Evolutionary conservation across 2,329 filamentous ascomycete species (phyloP), one percentile per base, ranked within the genome.

Genomic region (Aspergillus fumigatus): DNA sequence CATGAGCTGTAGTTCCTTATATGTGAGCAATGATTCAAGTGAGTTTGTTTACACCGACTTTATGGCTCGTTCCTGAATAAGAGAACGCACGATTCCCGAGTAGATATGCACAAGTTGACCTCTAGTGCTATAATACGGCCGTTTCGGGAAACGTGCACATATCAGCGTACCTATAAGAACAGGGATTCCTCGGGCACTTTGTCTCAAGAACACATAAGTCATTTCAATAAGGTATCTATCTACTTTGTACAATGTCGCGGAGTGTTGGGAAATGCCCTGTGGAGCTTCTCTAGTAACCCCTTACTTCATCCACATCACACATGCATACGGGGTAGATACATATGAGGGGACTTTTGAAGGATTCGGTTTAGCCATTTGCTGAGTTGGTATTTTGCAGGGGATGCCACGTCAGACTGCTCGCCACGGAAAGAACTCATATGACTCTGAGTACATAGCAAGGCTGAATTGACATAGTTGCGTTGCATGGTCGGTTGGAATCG

Each of bases 301-400:
- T 38, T 38, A 17, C 32, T 38, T 17, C 32, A 6, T 17, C 32
- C 14, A 17, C 14, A 38, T 38, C 32, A 17, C 32, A 38, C 14
- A 17, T 38, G 32, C 32, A 38, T 38, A 38, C 14, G 5, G 32
- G 3, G 32, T 17, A 35, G 11, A 7, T 35, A 35, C 32, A 38
- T 38, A 3, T 38, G 5, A 38, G 1, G 5, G 14, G 14, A 3
- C 14, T 7, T 7, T 38, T n/a, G 17, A 14, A 3, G 0, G 14
- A n/a, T 6, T 38, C 14, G 3, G 17, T 14, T 38, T 38, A 5
- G 5, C 7, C 5, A 1, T 32, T 14, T 3, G 11, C 6, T 32
- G 11, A 32, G 11, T 6, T 14, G 0, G 4, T 14, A 14, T 0
- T 14, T 14, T 1, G 11, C 1, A 6, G 11, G 4, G 11, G 1